Conservation (phyloP, 129 eudicot genomes). For the Arctium minus region DNA sequence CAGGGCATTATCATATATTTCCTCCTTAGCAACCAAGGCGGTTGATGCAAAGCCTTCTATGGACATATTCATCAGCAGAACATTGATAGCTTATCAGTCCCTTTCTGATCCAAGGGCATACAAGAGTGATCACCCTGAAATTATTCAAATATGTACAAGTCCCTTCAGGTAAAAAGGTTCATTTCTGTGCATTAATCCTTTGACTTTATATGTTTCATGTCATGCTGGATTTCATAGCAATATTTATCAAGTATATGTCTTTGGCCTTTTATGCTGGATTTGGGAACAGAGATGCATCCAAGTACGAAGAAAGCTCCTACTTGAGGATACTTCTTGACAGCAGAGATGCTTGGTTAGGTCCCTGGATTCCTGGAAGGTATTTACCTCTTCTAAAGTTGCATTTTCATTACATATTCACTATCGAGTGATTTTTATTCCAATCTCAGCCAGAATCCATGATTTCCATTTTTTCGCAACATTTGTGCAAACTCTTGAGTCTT, state of each 20-base stretch:
- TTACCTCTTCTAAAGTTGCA: conserved; percentile 8
- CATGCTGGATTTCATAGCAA: conserved; percentile 9
- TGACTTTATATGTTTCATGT: neutral
- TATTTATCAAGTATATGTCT: conserved; percentile 12
- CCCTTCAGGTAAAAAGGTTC: conserved; percentile 68
- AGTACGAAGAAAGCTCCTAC: conserved; percentile 90
- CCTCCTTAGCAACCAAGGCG: conserved; percentile 56
- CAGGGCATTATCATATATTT: conserved; percentile 79
- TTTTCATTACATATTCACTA: neutral
- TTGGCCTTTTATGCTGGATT: conserved; percentile 16
- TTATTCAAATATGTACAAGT: conserved; percentile 80
- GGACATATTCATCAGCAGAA: conserved; percentile 65
- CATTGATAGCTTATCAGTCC: conserved; percentile 64
- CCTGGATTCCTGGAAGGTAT: conserved; percentile 98
- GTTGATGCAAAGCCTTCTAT: conserved; percentile 41
- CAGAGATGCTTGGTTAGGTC: conserved; percentile 98
- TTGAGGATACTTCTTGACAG: conserved; percentile 86
- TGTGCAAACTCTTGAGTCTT: neutral
- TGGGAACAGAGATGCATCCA: conserved; percentile 66
- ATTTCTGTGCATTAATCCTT: conserved; percentile 4
- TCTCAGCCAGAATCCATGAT: neutral
- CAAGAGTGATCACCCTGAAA: conserved; percentile 68
- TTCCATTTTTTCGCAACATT: conserved; percentile 1
- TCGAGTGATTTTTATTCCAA: neutral
- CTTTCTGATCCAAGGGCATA: conserved; percentile 81